Evolutionary conservation across 2,329 filamentous ascomycete species (phyloP), one percentile per base, ranked within the genome.

Genomic region (Nothopassalora personata): DNA sequence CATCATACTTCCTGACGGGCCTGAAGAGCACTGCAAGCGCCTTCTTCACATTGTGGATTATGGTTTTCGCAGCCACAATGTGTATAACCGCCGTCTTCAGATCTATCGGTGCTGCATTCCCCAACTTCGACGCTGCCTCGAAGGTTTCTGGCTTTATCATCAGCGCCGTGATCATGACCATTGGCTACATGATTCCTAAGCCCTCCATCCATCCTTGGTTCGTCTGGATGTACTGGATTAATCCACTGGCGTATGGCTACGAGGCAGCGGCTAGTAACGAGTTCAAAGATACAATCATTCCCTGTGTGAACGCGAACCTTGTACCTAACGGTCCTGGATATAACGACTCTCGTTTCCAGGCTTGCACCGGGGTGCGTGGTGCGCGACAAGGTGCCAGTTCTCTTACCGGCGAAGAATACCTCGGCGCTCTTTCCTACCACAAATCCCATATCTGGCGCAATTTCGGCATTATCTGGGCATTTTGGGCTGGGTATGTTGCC

Each of bases 391-490:
- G 85, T 0, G 73, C 78, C 47, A 66, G 68, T 4, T 80, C 76
- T 1, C 82, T 89, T 5, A 83, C 75, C 18, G 86, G 87, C 1
- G 85, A 87, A 60, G 76, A 79, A 0, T 89, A 83, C 64, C 83
- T 89, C 4, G 69, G 66, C 0, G 81, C 79, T 1, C 73, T 88
- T 0, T 81, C 81, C 0, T 77, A 75, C 63, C 71, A 67, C 13
- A 69, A 71, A 56, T 71, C 70, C 5, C 71, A 76, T 51, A 67
- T 75, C 5, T 73, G 70, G 70, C 68, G 87, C 10, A 90, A 90
- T 67, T 79, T 89, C 58, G 87, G 87, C 0, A 88, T 91, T 56
- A 66, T 86, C 46, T 86, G 83, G 79, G 84, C 79, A 0, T 88
- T 79, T 79, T 87, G 85, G 83, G 78, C 71, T 7, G 70, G 87